A percentile compares a stretch with the other conserved stretches of the same genome.
Evolutionary conservation across 2,329 filamentous ascomycete species (phyloP).

Genomic region (Grosmannia huntii): DNA sequence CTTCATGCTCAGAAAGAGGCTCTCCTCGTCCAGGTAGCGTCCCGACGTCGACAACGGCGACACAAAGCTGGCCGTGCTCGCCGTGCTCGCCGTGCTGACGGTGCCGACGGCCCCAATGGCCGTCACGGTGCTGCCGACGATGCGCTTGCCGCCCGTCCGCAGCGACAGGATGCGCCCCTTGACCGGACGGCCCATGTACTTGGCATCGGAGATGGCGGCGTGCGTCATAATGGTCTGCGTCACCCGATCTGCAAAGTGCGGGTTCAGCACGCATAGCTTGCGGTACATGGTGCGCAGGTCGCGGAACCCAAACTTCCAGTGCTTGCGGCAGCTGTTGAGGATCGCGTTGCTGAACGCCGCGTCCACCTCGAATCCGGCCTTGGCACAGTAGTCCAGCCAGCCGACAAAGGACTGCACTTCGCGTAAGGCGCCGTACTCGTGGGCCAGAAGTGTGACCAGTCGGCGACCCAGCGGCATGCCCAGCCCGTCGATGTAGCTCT

Average conservation of each 20-base stretch:
- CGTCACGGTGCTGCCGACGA: background rate
- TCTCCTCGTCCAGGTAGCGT: conserved; percentile 17
- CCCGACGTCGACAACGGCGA: conserved; percentile 10
- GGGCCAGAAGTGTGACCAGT: conserved; percentile 29
- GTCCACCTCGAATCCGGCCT: conserved; percentile 22
- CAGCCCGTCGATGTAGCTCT: conserved; percentile 22
- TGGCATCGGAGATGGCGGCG: conserved; percentile 21
- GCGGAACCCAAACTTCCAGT: conserved; percentile 24
- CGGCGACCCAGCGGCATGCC: conserved; percentile 22
- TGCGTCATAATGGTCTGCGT: conserved; percentile 26
- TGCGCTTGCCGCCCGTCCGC: background rate
- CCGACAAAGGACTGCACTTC: conserved; percentile 24
- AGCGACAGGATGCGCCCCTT: conserved; percentile 16
- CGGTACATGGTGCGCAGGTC: conserved; percentile 23
- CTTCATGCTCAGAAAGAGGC: conserved; percentile 28
- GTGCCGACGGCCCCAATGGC: background rate
- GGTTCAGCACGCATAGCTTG: conserved; percentile 20
- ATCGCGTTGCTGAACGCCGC: conserved; percentile 26
- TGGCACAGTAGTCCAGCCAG: conserved; percentile 28
- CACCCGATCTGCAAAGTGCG: conserved; percentile 21
- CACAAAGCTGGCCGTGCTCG: background rate
- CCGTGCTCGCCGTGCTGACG: conserved; percentile 3
- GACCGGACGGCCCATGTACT: conserved; percentile 9
- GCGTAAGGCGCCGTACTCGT: conserved; percentile 26
- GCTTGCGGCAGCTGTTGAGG: conserved; percentile 22